Percentiles rank a stretch among this genome's conserved stretches.
Conservation (phyloP, 768 basidiomycete species). For the Cubamyces lactineus region DNA sequence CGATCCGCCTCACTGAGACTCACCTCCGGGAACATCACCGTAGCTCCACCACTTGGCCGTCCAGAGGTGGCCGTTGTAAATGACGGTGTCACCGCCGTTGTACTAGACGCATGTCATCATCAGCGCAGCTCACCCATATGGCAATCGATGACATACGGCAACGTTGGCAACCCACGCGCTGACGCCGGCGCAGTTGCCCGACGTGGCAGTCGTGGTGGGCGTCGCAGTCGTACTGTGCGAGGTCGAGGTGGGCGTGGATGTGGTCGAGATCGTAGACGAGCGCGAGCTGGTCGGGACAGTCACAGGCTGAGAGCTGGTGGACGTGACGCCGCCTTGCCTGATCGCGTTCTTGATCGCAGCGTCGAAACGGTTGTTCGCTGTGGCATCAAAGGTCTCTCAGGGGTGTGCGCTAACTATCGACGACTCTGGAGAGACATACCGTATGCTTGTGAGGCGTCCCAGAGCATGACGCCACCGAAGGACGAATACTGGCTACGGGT, state of each 20-base stretch:
- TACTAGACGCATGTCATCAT: constrained; percentile 19
- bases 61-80: constrained; percentile 34
- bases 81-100: constrained; percentile 32
- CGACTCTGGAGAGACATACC: constrained; percentile 6
- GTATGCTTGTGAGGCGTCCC: constrained; percentile 39
- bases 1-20: background rate
- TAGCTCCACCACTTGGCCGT: constrained; percentile 37
- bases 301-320: constrained; percentile 16
- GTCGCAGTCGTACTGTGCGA: constrained; percentile 16
- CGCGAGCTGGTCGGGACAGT: constrained; percentile 13
- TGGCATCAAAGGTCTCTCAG: no score
- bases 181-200: constrained; percentile 32
- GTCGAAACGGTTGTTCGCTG: constrained; percentile 33
- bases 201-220: constrained; percentile 15
- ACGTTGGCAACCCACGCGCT: constrained; percentile 33
- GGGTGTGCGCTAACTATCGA: no score
- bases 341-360: constrained; percentile 31
- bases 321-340: constrained; percentile 17
- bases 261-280: constrained; percentile 17
- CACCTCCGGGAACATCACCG: constrained; percentile 33
- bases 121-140: background rate
- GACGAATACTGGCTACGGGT: constrained; percentile 63
- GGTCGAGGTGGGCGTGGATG: constrained; percentile 17
- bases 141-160: constrained; percentile 25
- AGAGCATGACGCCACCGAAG: constrained; percentile 62